These are phyloP conservation scores for Calonectria ilicicola DNA, from an alignment of 2,329 filamentous ascomycete genomes.

Conservation along the genomic window DNA sequence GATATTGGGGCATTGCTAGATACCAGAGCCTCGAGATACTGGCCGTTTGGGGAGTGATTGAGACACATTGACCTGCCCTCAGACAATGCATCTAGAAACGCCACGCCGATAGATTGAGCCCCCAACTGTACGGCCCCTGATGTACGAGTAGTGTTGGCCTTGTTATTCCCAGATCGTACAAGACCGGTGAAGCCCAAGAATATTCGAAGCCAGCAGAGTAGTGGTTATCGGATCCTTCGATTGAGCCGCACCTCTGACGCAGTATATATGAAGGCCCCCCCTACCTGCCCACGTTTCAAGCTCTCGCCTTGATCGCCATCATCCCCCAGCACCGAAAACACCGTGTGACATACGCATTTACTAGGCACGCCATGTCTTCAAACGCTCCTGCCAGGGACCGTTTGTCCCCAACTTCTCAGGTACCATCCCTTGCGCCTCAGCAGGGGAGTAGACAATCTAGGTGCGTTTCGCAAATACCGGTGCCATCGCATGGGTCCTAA, in stretches of 20 bases:
- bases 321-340: neutral
- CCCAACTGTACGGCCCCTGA: neutral
- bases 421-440: neutral
- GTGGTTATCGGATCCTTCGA: neutral
- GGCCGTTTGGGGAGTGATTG: neutral
- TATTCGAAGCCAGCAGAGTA: neutral
- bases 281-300: neutral
- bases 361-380: neutral
- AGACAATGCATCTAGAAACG: neutral
- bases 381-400: neutral
- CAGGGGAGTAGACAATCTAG: neutral
- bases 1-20: neutral
- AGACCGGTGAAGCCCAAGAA: constrained; percentile 3
- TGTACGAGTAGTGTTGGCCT: neutral
- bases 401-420: neutral
- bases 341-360: neutral
- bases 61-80: neutral
- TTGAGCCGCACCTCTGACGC: neutral
- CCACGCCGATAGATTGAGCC: neutral
- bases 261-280: neutral
- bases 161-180: neutral
- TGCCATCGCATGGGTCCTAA: neutral
- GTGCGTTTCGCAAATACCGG: neutral
- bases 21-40: neutral
- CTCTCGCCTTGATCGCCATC: neutral